Base-by-base conservation (phyloP, 495 filamentous ascomycete genomes). In the Jackrogersella multiformis region DNA sequence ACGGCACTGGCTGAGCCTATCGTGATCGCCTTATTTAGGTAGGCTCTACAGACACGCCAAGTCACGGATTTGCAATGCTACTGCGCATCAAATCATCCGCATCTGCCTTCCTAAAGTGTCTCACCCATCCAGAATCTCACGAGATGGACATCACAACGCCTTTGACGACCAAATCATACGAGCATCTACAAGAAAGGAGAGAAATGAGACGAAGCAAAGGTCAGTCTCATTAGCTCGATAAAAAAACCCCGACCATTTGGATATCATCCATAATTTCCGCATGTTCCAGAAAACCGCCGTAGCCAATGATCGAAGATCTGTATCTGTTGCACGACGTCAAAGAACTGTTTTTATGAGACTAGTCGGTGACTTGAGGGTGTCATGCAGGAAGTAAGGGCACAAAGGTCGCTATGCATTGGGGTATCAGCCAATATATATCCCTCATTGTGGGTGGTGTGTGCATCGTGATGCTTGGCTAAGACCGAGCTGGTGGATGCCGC, bases 341-440 rank as follows among this genome's bases (percentile, higher is more conserved):
- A 57, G 61, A 53, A 56, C 52, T 45, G 42, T 51, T 38, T n/a
- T 38, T 54, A 8, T n/a, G 5, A 51, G 61, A 59, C 67, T 58
- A 18, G 61, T 34, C 44, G 28, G 49, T 48, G 56, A 35, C 32
- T 62, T 60, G 60, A 61, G 56, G 61, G 67, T 70, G 61, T 66
- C 57, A 70, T 70, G 67, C 67, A 70, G 51, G 61, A 70, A 35
- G 67, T 42, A 70, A 70, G 67, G 67, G 61, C 49, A 65, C 23
- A 30, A 36, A 62, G 38, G 42, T 54, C 36, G 60, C 24, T 44
- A 53, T 66, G 67, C 67, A 70, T 57, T 66, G 67, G 67, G 52
- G 67, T 70, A 58, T 70, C 57, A 66, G 35, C 57, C 36, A 56
- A 62, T 61, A 66, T 70, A 57, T 70, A 51, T 57, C 61, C 42